Evolutionary conservation across 495 filamentous ascomycete genomes (phyloP).

Genomic region (Tricharina praecox): DNA sequence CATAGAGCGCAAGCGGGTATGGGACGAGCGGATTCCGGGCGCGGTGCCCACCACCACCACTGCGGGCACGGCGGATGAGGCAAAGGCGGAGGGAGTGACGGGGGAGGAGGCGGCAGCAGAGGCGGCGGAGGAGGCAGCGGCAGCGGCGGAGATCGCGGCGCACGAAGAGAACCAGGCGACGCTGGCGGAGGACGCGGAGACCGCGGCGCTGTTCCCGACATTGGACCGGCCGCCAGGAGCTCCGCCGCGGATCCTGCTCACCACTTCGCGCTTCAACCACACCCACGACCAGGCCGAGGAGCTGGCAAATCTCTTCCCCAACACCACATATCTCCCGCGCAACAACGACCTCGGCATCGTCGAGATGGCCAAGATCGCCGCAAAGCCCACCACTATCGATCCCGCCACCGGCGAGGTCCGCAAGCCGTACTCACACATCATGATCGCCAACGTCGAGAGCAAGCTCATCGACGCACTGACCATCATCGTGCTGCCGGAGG

Average conservation of each 20-base stretch:
- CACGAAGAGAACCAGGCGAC: constrained; percentile 16
- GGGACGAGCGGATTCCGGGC: constrained; percentile 69
- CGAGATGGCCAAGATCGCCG: constrained; percentile 76
- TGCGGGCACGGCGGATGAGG: background rate
- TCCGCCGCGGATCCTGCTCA: constrained; percentile 71
- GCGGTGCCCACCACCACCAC: constrained; percentile 54
- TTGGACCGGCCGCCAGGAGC: constrained; percentile 40
- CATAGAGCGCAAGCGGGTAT: constrained; percentile 75
- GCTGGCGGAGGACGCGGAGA: constrained; percentile 27
- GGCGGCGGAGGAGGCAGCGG: constrained; percentile 41
- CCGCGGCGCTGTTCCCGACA: constrained; percentile 43
- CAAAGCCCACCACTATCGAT: constrained; percentile 38
- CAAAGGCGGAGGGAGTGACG: constrained; percentile 17
- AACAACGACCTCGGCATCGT: constrained; percentile 73
- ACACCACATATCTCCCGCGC: constrained; percentile 71
- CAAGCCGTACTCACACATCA: constrained; percentile 48
- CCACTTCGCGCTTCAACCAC: constrained; percentile 68
- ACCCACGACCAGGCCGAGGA: constrained; percentile 65
- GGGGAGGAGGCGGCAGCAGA: constrained; percentile 29
- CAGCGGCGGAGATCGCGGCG: constrained; percentile 36
- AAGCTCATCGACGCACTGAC: constrained; percentile 64
- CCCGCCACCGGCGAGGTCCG: constrained; percentile 6
- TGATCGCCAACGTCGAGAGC: constrained; percentile 69
- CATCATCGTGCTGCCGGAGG: constrained; percentile 63
- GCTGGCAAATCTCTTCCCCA: constrained; percentile 67